A percentile compares a stretch with the other conserved stretches of the same genome.
These are phyloP conservation scores for Glycine tomentella DNA, from an alignment of 306 rosid genomes.

Conservation along the genomic window DNA sequence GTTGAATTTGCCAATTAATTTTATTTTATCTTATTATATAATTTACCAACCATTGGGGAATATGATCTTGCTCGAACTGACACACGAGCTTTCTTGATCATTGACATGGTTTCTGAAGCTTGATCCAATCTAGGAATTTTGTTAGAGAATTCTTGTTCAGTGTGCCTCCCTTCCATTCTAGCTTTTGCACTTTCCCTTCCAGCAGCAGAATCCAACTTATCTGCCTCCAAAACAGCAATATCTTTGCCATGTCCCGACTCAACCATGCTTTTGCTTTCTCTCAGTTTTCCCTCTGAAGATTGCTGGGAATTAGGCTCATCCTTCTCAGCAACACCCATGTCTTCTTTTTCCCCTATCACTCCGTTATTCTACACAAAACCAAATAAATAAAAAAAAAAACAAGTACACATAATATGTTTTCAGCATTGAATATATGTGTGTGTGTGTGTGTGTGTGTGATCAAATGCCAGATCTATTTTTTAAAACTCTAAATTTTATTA, in stretches of 20 bases:
- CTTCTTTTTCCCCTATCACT: constrained; percentile 9
- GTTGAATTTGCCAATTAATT: too few species aligned
- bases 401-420: too few species aligned
- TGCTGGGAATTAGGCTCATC: constrained; percentile 38
- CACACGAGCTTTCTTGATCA: constrained; percentile 65
- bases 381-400: neutral
- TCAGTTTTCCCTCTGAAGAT: constrained; percentile 45
- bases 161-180: neutral
- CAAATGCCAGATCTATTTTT: too few species aligned
- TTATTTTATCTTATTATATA: too few species aligned
- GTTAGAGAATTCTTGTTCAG: constrained; percentile 44
- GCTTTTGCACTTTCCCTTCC: neutral
- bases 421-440: too few species aligned
- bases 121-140: constrained; percentile 52
- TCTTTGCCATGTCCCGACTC: constrained; percentile 40
- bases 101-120: constrained; percentile 60
- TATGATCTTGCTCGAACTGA: constrained; percentile 63
- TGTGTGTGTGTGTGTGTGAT: too few species aligned
- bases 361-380: constrained; percentile 40
- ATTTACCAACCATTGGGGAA: constrained; percentile 58
- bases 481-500: neutral
- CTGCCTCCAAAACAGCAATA: neutral
- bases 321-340: constrained; percentile 44
- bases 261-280: constrained; percentile 44
- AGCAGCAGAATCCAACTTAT: neutral